Base-by-base conservation (phyloP, 2,329 filamentous ascomycete genomes). In the Epichloe hybrida region DNA sequence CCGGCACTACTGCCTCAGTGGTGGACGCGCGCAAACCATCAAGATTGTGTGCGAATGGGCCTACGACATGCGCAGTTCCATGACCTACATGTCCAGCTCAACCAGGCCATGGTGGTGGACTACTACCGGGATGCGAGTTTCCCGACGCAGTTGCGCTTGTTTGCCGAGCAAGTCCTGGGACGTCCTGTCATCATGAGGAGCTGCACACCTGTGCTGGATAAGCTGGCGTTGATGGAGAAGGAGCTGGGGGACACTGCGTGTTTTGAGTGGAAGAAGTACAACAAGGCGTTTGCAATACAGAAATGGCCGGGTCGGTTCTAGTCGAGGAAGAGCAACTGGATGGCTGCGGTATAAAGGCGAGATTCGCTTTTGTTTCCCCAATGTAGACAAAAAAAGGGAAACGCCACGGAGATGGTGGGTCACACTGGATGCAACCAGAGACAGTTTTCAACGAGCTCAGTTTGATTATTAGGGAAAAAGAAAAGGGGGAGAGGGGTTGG, bases 61-160 rank as follows among this genome's bases (percentile, higher is more conserved):
- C 53, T 58, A 38, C 49, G 42, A 1, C 48, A 48, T 8, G 37
- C 37, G 2, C 44, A 55, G 21, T 66, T 62, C 59, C 53, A 59
- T 20, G 50, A 53, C n/a, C 55, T 71, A 15, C 34, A 48, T 1
- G 20, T 40, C 2, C 52, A 53, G n/a, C 55, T 66, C 5, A 49
- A 57, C 6, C 66, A 66, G 52, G 21, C 27, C 2, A 59, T 63
- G 35, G 58, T 71, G 37, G 53, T 57, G 5, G 60, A 64, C 35
- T 62, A 67, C 49, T 72, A 73, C 53, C 61, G 61, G 12, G 62
- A 72, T 47, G 20, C 46, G 5, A 54, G 53, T 2, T 68, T 72
- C 57, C 63, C 69, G 7, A 69, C 69, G 65, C 66, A 71, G 59
- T 57, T 74, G 51, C 62, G 70, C 9, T 65, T 72, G 62, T 57